Percentiles rank a stretch among this genome's conserved stretches.
phyloP scores from a whole-genome alignment of 176 grass and related monocot genomes.

The Hordeum marinum region DNA sequence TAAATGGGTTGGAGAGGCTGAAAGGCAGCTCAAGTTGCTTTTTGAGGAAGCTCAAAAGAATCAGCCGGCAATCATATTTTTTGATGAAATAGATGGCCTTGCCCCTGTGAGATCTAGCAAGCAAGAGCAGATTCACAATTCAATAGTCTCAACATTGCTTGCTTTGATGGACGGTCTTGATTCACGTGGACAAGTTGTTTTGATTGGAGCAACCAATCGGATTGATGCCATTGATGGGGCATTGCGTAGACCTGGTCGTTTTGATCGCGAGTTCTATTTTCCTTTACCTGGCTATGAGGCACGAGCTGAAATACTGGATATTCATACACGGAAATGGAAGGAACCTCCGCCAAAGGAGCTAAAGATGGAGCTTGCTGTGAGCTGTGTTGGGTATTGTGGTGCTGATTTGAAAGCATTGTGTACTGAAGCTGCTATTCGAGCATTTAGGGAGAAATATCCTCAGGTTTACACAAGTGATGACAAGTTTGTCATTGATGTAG shows the following conservation, averaged over 20 bases:
- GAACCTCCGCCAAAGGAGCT: slow-evolving; percentile 74
- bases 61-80: slow-evolving; percentile 98
- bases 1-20: slow-evolving; percentile 99
- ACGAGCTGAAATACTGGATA: slow-evolving; percentile 83
- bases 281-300: slow-evolving; percentile 96
- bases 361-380: slow-evolving; percentile 92
- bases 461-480: slow-evolving; percentile 99
- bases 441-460: slow-evolving; percentile 98
- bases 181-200: slow-evolving; percentile 97
- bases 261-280: slow-evolving; percentile 97
- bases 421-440: slow-evolving; percentile 93
- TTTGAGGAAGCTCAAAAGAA: slow-evolving; percentile 99
- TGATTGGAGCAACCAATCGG: slow-evolving; percentile 98
- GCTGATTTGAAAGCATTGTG: slow-evolving; percentile 97
- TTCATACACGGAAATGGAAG: slow-evolving; percentile 99
- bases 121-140: slow-evolving; percentile 99
- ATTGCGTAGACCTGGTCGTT: slow-evolving; percentile 90
- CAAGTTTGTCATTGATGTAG: slow-evolving; percentile 99
- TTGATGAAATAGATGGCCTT: slow-evolving; percentile 98
- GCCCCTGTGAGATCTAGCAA: slow-evolving; percentile 99
- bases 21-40: slow-evolving; percentile 96
- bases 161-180: slow-evolving; percentile 99
- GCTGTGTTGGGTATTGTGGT: slow-evolving; percentile 98
- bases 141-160: slow-evolving; percentile 98
- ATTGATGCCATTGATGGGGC: slow-evolving; percentile 99